Base-by-base conservation (phyloP, 192 early-diverging fungal genomes). In the Chytriomyces sp. region DNA sequence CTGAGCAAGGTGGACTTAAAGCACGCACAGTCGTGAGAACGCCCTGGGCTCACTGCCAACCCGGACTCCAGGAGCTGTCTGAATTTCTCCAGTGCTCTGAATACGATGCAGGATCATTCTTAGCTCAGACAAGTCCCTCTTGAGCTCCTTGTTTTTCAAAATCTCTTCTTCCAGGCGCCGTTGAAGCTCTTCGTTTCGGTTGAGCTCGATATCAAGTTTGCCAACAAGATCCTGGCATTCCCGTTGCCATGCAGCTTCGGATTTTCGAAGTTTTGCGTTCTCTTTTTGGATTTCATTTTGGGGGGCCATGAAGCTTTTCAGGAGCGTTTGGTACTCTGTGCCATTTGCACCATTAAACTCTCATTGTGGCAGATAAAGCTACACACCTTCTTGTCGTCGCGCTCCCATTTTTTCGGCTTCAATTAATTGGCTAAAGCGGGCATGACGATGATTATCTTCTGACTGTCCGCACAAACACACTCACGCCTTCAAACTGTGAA, bases 161-260 rank as follows among this genome's bases (percentile, higher is more conserved):
- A 73, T 39, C 49, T 71, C 74, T 8, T 81, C 77, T 22, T 86
- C 81, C 22, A 56, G 61, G 34, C 72, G 66, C 5, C 74, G 52
- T 55, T 71, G 54, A 0, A 86, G 71, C 31, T 66, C 73, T 52
- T 86, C 85, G 38, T 56, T 76, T 33, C 76, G 62, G 69, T 77
- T 85, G 26, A 85, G 41, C 77, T 87, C 85, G 19, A 59, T 26
- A 25, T 87, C 84, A 14, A 87, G 70, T 65, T 80, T 81, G 4
- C 53, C 41, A 41, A 87, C 79, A 19, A 87, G 72, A 31, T 85
- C 66, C 59, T 86, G 78, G 58, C 85, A 87, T 64, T 87, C 80
- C 5, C 72, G 54, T 59, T 87, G 73, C 85, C 85, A 87, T 53
- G 59, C 77, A 1, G 52, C 30, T 73, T 85, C 83, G 1, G 59